Percentiles rank a stretch among this genome's conserved stretches.
phyloP scores from a whole-genome alignment of 139 green algal genomes.

The Haematococcus lacustris region DNA sequence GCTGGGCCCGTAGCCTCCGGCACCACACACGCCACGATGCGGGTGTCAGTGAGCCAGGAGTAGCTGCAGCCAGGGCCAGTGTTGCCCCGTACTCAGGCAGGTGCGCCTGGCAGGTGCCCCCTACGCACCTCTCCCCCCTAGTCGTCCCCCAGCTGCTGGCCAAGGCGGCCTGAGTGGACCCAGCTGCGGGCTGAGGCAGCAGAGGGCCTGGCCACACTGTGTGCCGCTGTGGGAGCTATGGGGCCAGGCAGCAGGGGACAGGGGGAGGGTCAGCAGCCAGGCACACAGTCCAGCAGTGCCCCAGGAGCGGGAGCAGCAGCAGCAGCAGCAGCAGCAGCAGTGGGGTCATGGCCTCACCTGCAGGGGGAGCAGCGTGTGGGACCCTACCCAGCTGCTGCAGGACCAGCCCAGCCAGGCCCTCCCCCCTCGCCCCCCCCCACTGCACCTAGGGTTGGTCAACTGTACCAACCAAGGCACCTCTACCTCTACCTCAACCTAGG shows the following conservation, averaged over 20 bases:
- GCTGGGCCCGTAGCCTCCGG: slow-evolving; percentile 16
- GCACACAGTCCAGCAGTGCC: background rate
- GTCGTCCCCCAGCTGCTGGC: slow-evolving; percentile 12
- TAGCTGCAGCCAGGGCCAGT: slow-evolving; percentile 40
- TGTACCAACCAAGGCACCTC: no score
- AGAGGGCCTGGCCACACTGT: background rate
- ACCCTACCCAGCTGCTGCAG: no score
- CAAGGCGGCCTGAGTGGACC: background rate
- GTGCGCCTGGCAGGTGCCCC: background rate
- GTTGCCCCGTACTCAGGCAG: background rate
- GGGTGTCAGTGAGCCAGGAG: slow-evolving; percentile 76
- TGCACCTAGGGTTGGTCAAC: no score
- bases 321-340: background rate
- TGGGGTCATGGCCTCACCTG: no score
- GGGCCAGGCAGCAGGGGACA: background rate
- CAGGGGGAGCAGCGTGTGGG: background rate
- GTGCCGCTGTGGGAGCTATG: background rate
- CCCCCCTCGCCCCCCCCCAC: no score
- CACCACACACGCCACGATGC: slow-evolving; percentile 56
- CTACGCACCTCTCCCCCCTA: slow-evolving; percentile 53
- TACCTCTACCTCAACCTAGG: no score
- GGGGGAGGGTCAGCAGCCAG: slow-evolving; percentile 48
- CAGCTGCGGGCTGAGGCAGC: background rate
- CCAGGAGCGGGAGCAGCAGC: background rate
- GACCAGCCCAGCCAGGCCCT: no score